A percentile compares a stretch with the other conserved stretches of the same genome.
These are phyloP conservation scores for Linnemannia zychae DNA, from an alignment of 192 early-diverging fungal genomes.

Conservation along the genomic window DNA sequence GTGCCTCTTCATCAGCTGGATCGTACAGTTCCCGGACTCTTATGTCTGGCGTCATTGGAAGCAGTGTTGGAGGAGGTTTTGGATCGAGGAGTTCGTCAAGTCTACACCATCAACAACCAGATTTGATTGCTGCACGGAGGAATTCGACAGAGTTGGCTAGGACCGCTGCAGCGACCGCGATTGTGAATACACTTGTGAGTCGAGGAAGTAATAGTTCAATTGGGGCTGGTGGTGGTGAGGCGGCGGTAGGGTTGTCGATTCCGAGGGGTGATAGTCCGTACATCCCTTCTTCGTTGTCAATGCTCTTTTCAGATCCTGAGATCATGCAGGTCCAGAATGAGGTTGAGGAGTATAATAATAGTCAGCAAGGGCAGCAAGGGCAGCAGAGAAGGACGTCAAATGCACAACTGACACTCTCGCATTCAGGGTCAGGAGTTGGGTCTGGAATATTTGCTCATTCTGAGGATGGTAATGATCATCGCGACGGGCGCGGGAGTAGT, in stretches of 20 bases:
- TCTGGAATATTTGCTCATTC: neutral
- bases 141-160: constrained; percentile 30
- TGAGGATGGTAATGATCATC: neutral
- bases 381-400: neutral
- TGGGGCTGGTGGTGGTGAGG: neutral
- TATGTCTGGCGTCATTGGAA: neutral
- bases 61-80: too few species aligned
- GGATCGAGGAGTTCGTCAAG: neutral
- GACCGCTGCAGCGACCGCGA: constrained; percentile 33
- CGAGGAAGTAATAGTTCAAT: neutral
- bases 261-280: constrained; percentile 39
- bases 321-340: constrained; percentile 39
- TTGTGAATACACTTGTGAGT: constrained; percentile 20
- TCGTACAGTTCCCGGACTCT: neutral
- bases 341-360: constrained; percentile 12
- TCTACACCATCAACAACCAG: neutral
- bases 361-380: constrained; percentile 11
- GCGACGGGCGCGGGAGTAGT: neutral
- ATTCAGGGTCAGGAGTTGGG: neutral
- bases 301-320: constrained; percentile 53
- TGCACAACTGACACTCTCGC: neutral
- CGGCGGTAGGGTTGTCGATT: neutral
- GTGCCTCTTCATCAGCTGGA: constrained; percentile 8
- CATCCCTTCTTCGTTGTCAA: constrained; percentile 48
- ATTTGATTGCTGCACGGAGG: neutral